phyloP scores from a whole-genome alignment of 2,329 filamentous ascomycete genomes.

The Keithomyces neogunnii region DNA sequence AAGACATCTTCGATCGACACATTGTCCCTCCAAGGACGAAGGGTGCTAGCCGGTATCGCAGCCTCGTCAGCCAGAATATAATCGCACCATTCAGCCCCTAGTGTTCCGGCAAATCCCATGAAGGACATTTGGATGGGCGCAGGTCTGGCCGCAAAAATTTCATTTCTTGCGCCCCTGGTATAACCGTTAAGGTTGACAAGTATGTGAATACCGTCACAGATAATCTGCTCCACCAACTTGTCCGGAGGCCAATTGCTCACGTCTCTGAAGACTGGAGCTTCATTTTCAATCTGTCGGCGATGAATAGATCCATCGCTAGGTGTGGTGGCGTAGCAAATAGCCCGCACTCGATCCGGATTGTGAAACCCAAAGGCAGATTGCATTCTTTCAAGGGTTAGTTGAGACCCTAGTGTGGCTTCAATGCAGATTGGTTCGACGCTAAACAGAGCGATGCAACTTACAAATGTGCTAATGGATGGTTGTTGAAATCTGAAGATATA shows the following conservation, averaged over 20 bases:
- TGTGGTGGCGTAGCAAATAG: slow-evolving; percentile 94
- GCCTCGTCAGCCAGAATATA: slow-evolving; percentile 88
- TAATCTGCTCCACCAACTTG: slow-evolving; percentile 75
- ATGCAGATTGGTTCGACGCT: neutral
- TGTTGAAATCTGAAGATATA: slow-evolving; percentile 97
- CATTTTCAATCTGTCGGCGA: slow-evolving; percentile 83
- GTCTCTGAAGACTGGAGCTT: slow-evolving; percentile 86
- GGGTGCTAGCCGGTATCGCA: slow-evolving; percentile 72
- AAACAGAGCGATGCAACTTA: slow-evolving; percentile 26
- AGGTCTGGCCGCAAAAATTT: slow-evolving; percentile 90
- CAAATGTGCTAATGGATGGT: slow-evolving; percentile 90
- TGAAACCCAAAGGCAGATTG: slow-evolving; percentile 97
- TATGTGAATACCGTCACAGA: slow-evolving; percentile 83
- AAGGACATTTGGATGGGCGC: slow-evolving; percentile 99
- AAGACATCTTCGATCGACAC: slow-evolving; percentile 64
- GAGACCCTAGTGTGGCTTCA: neutral
- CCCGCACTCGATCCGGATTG: slow-evolving; percentile 61
- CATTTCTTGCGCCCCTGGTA: slow-evolving; percentile 91
- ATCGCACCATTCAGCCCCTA: slow-evolving; percentile 97
- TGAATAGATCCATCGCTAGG: slow-evolving; percentile 82
- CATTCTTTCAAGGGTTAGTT: slow-evolving; percentile 48
- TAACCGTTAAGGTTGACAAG: slow-evolving; percentile 98
- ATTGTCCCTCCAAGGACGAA: slow-evolving; percentile 73
- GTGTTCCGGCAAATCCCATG: slow-evolving; percentile 95
- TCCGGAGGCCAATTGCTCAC: slow-evolving; percentile 82